Evolutionary conservation across 1,284 basidiomycete species (phyloP).

Genomic region (Naganishia liquefaciens): DNA sequence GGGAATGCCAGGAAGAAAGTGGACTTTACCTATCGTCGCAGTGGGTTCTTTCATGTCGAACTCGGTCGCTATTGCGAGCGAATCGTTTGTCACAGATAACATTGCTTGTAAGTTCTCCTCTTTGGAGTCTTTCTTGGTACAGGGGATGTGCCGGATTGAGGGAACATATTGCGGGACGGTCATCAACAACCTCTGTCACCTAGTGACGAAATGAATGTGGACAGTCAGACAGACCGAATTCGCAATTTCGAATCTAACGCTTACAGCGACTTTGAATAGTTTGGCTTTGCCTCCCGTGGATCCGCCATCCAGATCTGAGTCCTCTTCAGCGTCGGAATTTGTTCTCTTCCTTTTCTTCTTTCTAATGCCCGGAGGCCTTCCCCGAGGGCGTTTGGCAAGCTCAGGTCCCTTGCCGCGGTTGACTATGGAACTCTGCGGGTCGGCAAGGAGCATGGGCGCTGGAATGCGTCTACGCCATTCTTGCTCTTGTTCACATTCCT

Average conservation of each 20-base stretch:
- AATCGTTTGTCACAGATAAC: slow-evolving; percentile 56
- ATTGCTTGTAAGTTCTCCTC: slow-evolving; percentile 48
- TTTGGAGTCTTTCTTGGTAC: slow-evolving; percentile 44
- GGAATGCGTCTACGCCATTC: neutral
- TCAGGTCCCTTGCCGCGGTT: neutral
- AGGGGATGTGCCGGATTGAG: slow-evolving; percentile 46
- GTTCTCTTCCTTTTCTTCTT: slow-evolving; percentile 1
- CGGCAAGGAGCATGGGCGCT: neutral
- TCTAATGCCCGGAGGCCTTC: slow-evolving; percentile 4
- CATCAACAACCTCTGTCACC: neutral
- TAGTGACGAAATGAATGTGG: too few relatives aligned
- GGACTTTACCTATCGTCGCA: slow-evolving; percentile 48
- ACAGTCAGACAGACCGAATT: too few relatives aligned
- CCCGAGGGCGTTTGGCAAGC: neutral
- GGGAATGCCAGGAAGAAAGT: neutral
- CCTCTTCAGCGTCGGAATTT: neutral
- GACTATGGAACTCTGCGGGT: neutral
- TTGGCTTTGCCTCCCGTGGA: neutral
- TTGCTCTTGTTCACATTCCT: neutral
- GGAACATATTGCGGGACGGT: slow-evolving; percentile 30
- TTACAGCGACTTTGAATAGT: too few relatives aligned
- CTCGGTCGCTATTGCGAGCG: slow-evolving; percentile 56
- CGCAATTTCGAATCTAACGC: too few relatives aligned
- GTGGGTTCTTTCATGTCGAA: slow-evolving; percentile 57
- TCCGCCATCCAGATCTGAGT: neutral